Evolutionary conservation across 2,329 filamentous ascomycete species (phyloP), one percentile per base, ranked within the genome.

Genomic region (Phoma sp.): DNA sequence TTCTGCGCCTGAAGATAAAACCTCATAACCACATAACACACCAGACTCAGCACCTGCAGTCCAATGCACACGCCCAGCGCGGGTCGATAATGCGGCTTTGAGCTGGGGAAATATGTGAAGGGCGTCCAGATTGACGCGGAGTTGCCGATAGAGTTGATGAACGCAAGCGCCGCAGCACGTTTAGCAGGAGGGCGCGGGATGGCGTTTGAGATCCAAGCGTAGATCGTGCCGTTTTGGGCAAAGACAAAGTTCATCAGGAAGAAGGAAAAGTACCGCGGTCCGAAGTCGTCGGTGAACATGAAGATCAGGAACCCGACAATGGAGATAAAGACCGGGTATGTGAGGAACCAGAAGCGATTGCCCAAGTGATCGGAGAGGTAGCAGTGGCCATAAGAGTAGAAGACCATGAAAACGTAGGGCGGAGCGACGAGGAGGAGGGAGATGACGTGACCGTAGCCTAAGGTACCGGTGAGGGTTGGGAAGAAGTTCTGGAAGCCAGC

Each of bases 351-450:
- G 70, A 81, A 82, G 5, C 80, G 75, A 39, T 76, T 75, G 35
- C 69, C 70, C 25, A 76, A 38, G 8, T 70, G 71, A 58, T 82
- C 80, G 8, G 78, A 80, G 25, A 74, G 38, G 49, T 71, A 71
- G 17, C 76, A 76, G 62, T 82, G 78, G 4, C 60, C 60, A 25
- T 79, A 68, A 19, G 58, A 65, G 58, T 79, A 68, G 40, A 81
- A 85, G n/a, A 86, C 70, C 25, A 87, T 74, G 63, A 85, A 86
- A 3, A 81, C 76, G 81, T 85, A 87, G 0, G 85, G 85, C 1
- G 84, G 84, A 1, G 83, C 76, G 63, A 81, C 83, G 76, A 85
- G 81, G 17, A 85, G 75, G 12, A 85, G 74, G 0, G 82, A 85
- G 0, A 81, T 79, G 1, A 83, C 78, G 50, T 83, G 80, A 32